These are phyloP conservation scores for Calocybe gangraenosa DNA, from an alignment of 768 basidiomycete genomes.

Conservation along the genomic window DNA sequence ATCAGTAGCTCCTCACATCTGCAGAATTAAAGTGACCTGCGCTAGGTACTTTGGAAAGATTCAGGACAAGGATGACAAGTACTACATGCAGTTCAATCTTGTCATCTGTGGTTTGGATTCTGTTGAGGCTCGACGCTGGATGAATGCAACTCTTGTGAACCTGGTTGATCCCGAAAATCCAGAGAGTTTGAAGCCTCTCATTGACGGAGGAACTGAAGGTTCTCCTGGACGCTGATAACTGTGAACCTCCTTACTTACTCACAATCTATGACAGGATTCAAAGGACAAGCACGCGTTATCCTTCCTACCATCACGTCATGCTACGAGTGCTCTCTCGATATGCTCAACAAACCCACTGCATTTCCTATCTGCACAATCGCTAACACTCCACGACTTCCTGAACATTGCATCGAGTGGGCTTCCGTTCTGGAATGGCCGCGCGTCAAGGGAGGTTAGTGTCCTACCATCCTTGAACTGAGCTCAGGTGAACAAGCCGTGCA, in stretches of 20 bases:
- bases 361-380: slow-evolving; percentile 99
- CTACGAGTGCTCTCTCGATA: slow-evolving; percentile 97
- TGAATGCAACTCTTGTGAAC: slow-evolving; percentile 95
- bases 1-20: background rate
- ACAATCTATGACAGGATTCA: slow-evolving; percentile 67
- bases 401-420: slow-evolving; percentile 99
- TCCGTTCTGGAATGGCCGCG: slow-evolving; percentile 99
- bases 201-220: slow-evolving; percentile 99
- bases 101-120: slow-evolving; percentile 98
- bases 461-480: background rate
- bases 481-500: slow-evolving; percentile 22
- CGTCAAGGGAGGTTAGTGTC: slow-evolving; percentile 69
- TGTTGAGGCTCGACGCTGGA: slow-evolving; percentile 96
- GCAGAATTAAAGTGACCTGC: background rate
- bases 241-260: slow-evolving; percentile 1
- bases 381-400: slow-evolving; percentile 95
- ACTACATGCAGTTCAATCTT: slow-evolving; percentile 95
- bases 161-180: slow-evolving; percentile 91
- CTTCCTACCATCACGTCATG: slow-evolving; percentile 93
- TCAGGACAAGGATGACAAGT: slow-evolving; percentile 93
- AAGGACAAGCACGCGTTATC: slow-evolving; percentile 96
- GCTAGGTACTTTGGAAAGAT: slow-evolving; percentile 93
- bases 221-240: slow-evolving; percentile 4
- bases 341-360: slow-evolving; percentile 95
- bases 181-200: slow-evolving; percentile 92